Evolutionary conservation across 208 protist species (phyloP), one percentile per base, ranked within the genome.

Genomic region (Leishmania major): DNA sequence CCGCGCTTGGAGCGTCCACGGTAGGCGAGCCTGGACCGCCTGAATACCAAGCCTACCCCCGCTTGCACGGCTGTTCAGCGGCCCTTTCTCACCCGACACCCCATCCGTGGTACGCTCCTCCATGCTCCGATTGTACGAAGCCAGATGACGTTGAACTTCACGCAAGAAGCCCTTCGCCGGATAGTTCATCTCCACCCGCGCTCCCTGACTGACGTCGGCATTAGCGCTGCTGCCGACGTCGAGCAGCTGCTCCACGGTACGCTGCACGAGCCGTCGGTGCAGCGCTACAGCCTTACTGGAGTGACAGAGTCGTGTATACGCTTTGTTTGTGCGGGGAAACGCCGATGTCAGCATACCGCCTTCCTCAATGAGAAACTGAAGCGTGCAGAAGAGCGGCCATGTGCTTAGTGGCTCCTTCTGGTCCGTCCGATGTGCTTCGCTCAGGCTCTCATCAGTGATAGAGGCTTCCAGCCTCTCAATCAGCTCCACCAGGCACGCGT

Each of bases 301-400:
- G 7, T 66, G 49, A 19, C 47, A 60, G 69, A 94, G 73, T 28
- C 64, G 69, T 7, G 53, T 19, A 75, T 92, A 92, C 19, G 89
- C 90, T n/a, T 77, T 76, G 49, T 57, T 55, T 59, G 92, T 79
- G 1, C 78, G 85, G 47, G 93, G 93, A 79, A 94, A 95, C 22
- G 93, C 88, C 1, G 90, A 93, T 28, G 85, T 83, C 64, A 93
- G 84, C 31, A 96, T 71, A 3, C 93, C 93, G 1, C 81, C 91
- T 77, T 96, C 85, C 71, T 95, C 90, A 11, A 95, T 82, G 3
- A 96, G 80, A 86, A 96, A 95, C 62, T 92, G 85, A 35, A 96
- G 66, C 37, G 79, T 77, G 28, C 87, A 82, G 73, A 91, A 95
- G n/a, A 96, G 83, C 15, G 90, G 90, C 90, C 93, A 96, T 35